Base-by-base conservation (phyloP, 352 stramenopile genomes). In the Pythium rishiriense region DNA sequence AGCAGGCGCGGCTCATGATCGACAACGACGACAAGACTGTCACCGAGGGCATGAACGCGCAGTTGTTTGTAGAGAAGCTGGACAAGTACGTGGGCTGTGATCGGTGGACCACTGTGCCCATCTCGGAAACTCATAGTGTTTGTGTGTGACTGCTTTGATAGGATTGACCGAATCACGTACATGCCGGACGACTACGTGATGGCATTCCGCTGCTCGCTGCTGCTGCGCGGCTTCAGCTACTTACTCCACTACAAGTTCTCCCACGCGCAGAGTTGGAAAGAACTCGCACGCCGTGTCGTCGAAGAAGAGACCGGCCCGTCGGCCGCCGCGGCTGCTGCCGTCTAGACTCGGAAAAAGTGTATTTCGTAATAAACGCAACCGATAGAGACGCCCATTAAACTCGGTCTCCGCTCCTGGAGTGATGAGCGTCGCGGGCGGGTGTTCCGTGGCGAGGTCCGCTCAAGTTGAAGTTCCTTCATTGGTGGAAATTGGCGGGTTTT, bases 121-220 rank as follows among this genome's bases (percentile, higher is more conserved):
- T n/a, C n/a, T n/a, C n/a, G n/a, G n/a, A n/a, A n/a, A n/a, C n/a
- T n/a, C n/a, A n/a, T 35, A 7, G 0, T 39, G 33, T 11, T 7
- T n/a, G 11, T 43, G 8, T 42, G 4, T 51, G 51, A 50, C 47
- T 33, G 26, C 24, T 31, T 31, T 12, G 15, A 8, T 41, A 91
- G 82, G 49, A 91, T 93, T 42, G 84, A 93, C 53, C 81, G 78
- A 12, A 89, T 96, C 60, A 82, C 85, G 63, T 76, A 90, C 63
- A 88, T 93, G 60, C 81, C 83, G 19, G 84, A 94, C 55, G 87
- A 96, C 56, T 96, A 92, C 59, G 83, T 96, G 35, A 96, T 96
- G 87, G 85, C 87, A 17, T 94, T 91, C 59, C 84, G 88, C 58
- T 85, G 81, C 47, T 96, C 88, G 37, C 75, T 96, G 39, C 69